Conservation (phyloP, 352 stramenopile species). For the Phytopythium delawarense region DNA sequence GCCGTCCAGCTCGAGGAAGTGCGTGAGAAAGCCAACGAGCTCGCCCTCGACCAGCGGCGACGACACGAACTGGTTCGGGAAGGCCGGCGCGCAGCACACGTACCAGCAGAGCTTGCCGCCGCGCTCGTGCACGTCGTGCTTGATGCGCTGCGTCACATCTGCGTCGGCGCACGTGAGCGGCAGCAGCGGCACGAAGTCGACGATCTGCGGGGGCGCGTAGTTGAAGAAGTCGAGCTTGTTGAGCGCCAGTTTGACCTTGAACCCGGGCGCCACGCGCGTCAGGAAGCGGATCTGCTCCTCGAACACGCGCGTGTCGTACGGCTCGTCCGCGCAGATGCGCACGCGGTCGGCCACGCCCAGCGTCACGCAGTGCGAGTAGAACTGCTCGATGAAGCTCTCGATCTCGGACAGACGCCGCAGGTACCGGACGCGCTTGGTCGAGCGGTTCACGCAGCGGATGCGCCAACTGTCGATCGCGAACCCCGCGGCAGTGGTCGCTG, state of each 20-base stretch:
- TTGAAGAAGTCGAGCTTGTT: slow-evolving; percentile 73
- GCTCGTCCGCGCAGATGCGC: slow-evolving; percentile 71
- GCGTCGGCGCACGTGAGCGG: slow-evolving; percentile 64
- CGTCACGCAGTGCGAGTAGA: slow-evolving; percentile 62
- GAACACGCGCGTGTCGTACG: slow-evolving; percentile 46
- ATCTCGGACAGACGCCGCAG: slow-evolving; percentile 48
- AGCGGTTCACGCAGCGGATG: slow-evolving; percentile 55
- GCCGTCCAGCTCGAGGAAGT: slow-evolving; percentile 73
- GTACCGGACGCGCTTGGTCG: slow-evolving; percentile 58
- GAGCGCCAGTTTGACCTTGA: slow-evolving; percentile 70
- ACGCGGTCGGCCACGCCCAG: slow-evolving; percentile 56
- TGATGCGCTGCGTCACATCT: slow-evolving; percentile 47
- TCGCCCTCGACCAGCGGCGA: slow-evolving; percentile 69
- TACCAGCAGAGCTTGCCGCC: slow-evolving; percentile 73
- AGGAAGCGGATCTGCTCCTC: slow-evolving; percentile 65
- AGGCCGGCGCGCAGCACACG: slow-evolving; percentile 66
- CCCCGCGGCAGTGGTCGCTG: slow-evolving; percentile 4
- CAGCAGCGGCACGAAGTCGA: slow-evolving; percentile 68
- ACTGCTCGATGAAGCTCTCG: slow-evolving; percentile 55
- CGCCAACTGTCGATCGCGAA: slow-evolving; percentile 63
- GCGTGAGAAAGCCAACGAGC: slow-evolving; percentile 71
- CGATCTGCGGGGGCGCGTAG: slow-evolving; percentile 56
- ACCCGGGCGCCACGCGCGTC: slow-evolving; percentile 51
- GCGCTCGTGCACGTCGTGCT: slow-evolving; percentile 46
- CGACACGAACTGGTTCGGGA: slow-evolving; percentile 78